These are phyloP conservation scores for Chlorella sp. DNA, from an alignment of 139 green algal species.

Conservation along the genomic window DNA sequence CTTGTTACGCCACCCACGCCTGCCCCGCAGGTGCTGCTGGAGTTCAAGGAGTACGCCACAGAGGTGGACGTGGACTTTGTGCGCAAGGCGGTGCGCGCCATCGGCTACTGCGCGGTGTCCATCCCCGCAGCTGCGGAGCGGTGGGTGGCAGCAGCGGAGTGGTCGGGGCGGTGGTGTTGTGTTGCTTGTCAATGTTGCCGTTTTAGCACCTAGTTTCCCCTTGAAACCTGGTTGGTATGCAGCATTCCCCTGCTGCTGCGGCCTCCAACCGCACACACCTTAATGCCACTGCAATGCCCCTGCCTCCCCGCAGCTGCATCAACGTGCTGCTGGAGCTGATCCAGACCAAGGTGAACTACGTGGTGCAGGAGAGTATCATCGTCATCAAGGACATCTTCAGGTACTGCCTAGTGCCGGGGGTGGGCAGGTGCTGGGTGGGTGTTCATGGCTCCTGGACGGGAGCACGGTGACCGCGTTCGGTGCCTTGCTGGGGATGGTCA, in stretches of 20 bases:
- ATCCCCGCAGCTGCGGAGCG: slow-evolving; percentile 90
- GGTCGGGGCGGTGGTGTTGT: too few species aligned
- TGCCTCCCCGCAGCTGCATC: slow-evolving; percentile 80
- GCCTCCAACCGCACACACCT: too few species aligned
- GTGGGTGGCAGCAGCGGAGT: background rate
- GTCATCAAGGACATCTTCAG: slow-evolving; percentile 98
- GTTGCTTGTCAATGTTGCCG: too few species aligned
- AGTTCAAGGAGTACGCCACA: slow-evolving; percentile 99
- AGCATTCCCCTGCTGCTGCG: too few species aligned
- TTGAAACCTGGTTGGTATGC: too few species aligned
- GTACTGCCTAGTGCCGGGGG: background rate
- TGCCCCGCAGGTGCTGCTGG: slow-evolving; percentile 89
- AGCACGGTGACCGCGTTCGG: too few species aligned
- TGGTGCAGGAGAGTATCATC: slow-evolving; percentile 98
- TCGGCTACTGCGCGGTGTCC: slow-evolving; percentile 93
- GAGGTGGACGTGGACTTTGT: slow-evolving; percentile 99
- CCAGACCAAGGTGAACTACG: slow-evolving; percentile 96
- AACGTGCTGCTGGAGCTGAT: slow-evolving; percentile 98
- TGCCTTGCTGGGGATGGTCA: too few species aligned
- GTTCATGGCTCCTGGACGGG: too few species aligned
- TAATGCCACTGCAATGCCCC: background rate
- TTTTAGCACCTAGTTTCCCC: too few species aligned
- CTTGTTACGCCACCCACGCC: background rate
- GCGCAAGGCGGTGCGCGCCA: slow-evolving; percentile 91
- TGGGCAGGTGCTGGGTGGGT: background rate